Evolutionary conservation across 148 eudicot species (phyloP), one percentile per base, ranked within the genome.

Genomic region (Beta vulgaris): DNA sequence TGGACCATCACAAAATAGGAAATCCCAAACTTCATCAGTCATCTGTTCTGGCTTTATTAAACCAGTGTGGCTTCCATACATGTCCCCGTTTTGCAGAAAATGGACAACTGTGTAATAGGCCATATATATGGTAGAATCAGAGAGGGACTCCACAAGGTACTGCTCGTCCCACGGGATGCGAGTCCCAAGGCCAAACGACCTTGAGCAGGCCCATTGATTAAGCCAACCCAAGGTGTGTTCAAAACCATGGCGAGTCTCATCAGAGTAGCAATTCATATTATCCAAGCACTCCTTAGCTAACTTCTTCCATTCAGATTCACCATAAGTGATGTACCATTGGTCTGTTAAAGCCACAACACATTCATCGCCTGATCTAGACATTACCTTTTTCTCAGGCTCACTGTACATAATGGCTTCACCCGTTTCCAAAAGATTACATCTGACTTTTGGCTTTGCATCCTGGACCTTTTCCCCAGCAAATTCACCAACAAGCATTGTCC

Each of bases 91-190:
- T 79, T 93, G 98, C 49, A 93, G 75, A 71, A 89, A 61, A 80
- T 93, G 98, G 44, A 86, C 82, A n/a, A 93, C 91, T 8, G 98
- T 91, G 75, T 93, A 93, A 84, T 93, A 93, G 3, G 98, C 97
- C 98, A 93, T 93, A 84, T 93, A 93, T 70, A 93, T 81, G 54
- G 98, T 93, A 8, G 98, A 93, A 85, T 93, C 98, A 35, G 98
- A 93, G 51, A 93, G 82, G 58, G 97, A 93, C 74, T 93, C 98
- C 26, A 93, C 97, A 43, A 93, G 86, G 75, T 84, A 93, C 62
- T 90, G 83, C 63, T 93, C 95, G 7, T 93, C 98, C 98, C 98
- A 93, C 18, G 98, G 98, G 73, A 93, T 93, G 26, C 95, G 92
- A 46, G 98, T 88, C 28, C 98, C 98, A 23, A 93, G 95, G 61